Conservation (phyloP, 164 flowering plant species). For the Aristolochia californica region DNA sequence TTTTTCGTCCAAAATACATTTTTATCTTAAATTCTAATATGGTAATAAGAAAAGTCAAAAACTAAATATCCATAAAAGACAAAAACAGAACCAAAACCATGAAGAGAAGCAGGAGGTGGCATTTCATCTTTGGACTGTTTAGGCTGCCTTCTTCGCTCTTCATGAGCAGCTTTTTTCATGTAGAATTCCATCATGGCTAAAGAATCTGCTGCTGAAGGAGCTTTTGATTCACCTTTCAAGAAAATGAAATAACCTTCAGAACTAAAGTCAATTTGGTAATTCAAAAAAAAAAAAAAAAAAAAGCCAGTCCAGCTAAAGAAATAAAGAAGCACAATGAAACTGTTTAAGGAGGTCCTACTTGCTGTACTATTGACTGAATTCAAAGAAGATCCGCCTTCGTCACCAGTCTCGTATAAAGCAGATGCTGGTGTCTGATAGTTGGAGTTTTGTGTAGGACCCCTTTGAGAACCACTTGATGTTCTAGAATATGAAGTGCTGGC, state of each 20-base stretch:
- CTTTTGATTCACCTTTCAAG: slow-evolving; percentile 41
- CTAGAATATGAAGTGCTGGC: slow-evolving; percentile 10
- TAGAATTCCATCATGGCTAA: slow-evolving; percentile 96
- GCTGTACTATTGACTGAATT: slow-evolving; percentile 14
- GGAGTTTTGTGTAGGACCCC: slow-evolving; percentile 27
- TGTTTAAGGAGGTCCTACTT: slow-evolving; percentile 18
- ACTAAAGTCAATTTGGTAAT: neutral
- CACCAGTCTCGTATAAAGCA: slow-evolving; percentile 62
- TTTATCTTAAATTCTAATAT: neutral
- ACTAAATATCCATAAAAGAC: neutral
- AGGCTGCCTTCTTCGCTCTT: slow-evolving; percentile 67
- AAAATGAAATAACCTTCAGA: neutral
- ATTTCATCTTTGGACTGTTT: slow-evolving; percentile 88
- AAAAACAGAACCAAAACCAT: slow-evolving; percentile 32
- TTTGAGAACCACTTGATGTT: slow-evolving; percentile 30
- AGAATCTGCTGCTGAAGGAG: slow-evolving; percentile 52
- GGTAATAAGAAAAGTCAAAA: neutral
- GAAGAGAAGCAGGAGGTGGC: slow-evolving; percentile 98
- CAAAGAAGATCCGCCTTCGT: slow-evolving; percentile 20
- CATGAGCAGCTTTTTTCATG: slow-evolving; percentile 92
- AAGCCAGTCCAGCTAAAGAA: neutral
- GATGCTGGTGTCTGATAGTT: slow-evolving; percentile 87
- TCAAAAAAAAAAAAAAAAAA: neutral
- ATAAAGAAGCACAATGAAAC: slow-evolving; percentile 8
- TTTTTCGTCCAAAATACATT: neutral